A percentile compares a stretch with the other conserved stretches of the same genome.
Conservation (phyloP, 1,139 yeast genomes). For the Yamadazyma dendronema region DNA sequence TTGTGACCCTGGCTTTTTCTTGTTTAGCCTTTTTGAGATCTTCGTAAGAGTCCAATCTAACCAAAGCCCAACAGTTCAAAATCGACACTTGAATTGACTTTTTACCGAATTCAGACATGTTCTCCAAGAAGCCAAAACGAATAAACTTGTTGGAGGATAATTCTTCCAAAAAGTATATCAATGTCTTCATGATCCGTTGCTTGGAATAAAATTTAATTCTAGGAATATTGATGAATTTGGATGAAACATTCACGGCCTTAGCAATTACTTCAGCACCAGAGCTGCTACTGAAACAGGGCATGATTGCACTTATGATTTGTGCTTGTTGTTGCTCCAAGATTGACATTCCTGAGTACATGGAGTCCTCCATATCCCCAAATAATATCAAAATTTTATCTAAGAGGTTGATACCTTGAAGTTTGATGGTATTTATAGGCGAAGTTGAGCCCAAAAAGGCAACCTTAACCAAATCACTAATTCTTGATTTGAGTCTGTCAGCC, state of each 20-base stretch:
- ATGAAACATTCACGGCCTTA: conserved; percentile 75
- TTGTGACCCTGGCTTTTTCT: conserved; percentile 10
- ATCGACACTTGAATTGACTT: conserved; percentile 68
- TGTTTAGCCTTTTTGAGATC: conserved; percentile 12
- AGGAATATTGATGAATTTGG: conserved; percentile 63
- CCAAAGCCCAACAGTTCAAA: conserved; percentile 85
- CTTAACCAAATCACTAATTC: conserved; percentile 70
- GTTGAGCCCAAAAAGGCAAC: conserved; percentile 86
- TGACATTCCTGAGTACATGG: conserved; percentile 68
- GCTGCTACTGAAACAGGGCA: conserved; percentile 81
- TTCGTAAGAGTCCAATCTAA: conserved; percentile 51
- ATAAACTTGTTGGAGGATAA: conserved; percentile 45
- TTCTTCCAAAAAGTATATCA: conserved; percentile 69
- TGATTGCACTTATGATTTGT: conserved; percentile 83
- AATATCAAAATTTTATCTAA: conserved; percentile 43
- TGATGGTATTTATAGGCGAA: conserved; percentile 59
- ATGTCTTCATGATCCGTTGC: conserved; percentile 63
- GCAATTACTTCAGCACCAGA: conserved; percentile 75
- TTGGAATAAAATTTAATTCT: conserved; percentile 49
- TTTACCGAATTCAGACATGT: conserved; percentile 52
- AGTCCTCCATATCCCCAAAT: conserved; percentile 66
- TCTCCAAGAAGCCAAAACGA: conserved; percentile 42
- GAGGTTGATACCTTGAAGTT: conserved; percentile 64
- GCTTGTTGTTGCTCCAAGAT: conserved; percentile 92
- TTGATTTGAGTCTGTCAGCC: conserved; percentile 42